phyloP scores from a whole-genome alignment of 208 protist genomes.

The Leishmania guyanensis region DNA sequence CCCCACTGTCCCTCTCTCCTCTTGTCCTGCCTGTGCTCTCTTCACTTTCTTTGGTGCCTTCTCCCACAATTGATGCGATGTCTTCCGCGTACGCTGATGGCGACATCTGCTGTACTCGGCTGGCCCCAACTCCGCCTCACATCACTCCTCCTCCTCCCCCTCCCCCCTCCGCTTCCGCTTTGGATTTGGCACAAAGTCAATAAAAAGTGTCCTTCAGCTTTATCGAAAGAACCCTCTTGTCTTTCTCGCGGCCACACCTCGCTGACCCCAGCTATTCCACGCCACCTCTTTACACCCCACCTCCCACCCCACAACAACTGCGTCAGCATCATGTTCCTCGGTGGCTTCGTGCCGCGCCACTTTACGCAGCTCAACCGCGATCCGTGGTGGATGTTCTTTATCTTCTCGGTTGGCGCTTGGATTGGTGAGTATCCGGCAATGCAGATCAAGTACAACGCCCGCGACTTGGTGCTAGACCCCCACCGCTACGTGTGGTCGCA shows the following conservation, averaged over 20 bases:
- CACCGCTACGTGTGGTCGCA: slow-evolving; percentile 89
- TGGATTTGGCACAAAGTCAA: neutral
- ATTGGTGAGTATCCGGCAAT: slow-evolving; percentile 84
- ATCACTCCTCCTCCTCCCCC: neutral
- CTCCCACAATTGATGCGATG: neutral
- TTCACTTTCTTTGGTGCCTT: neutral
- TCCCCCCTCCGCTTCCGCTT: neutral
- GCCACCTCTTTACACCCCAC: neutral
- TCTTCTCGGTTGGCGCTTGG: slow-evolving; percentile 79
- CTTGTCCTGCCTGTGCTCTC: neutral
- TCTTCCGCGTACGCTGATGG: neutral
- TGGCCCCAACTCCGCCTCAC: neutral
- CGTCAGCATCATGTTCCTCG: slow-evolving; percentile 66
- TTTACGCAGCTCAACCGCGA: slow-evolving; percentile 88
- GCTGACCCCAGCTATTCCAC: neutral
- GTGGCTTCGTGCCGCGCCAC: slow-evolving; percentile 83
- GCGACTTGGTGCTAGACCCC: slow-evolving; percentile 76
- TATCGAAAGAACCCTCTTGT: neutral
- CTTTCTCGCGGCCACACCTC: neutral
- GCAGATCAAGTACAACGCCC: slow-evolving; percentile 88
- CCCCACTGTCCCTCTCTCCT: neutral
- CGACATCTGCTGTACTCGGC: neutral
- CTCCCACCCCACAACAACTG: neutral
- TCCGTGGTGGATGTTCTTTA: slow-evolving; percentile 84
- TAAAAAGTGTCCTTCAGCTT: neutral